Evolutionary conservation across 768 basidiomycete species (phyloP).

Genomic region (Phlebiopsis flavidoalba): DNA sequence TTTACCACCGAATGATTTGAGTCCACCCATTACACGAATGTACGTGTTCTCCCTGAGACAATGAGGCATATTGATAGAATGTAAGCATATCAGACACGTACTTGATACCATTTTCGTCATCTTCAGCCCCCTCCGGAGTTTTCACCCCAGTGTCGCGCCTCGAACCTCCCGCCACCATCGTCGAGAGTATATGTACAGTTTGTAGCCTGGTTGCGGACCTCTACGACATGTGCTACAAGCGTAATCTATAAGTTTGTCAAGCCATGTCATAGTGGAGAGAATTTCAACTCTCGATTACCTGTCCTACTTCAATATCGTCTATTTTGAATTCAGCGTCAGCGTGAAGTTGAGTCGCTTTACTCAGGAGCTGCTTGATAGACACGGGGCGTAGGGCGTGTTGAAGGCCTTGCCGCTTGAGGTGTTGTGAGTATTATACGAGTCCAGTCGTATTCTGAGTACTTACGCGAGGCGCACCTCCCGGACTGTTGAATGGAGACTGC

Average conservation of each 20-base stretch:
- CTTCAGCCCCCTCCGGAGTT: slow-evolving; percentile 49
- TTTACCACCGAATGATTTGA: slow-evolving; percentile 81
- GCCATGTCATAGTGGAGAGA: neutral
- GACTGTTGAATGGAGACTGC: slow-evolving; percentile 59
- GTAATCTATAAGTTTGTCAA: slow-evolving; percentile 45
- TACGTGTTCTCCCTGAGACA: slow-evolving; percentile 62
- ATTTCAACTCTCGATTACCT: slow-evolving; percentile 39
- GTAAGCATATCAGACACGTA: slow-evolving; percentile 19
- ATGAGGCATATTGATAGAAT: neutral
- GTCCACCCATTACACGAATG: slow-evolving; percentile 73
- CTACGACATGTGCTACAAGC: slow-evolving; percentile 68
- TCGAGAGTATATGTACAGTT: slow-evolving; percentile 77
- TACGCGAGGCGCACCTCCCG: slow-evolving; percentile 39
- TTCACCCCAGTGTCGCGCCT: slow-evolving; percentile 83
- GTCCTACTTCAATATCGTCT: slow-evolving; percentile 75
- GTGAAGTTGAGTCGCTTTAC: slow-evolving; percentile 79
- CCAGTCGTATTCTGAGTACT: neutral
- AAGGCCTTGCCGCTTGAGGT: slow-evolving; percentile 30
- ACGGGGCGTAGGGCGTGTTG: slow-evolving; percentile 62
- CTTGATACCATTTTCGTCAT: slow-evolving; percentile 49
- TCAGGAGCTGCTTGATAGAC: slow-evolving; percentile 68
- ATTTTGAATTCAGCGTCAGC: slow-evolving; percentile 86
- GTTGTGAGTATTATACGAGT: neutral
- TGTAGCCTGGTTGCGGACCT: slow-evolving; percentile 66
- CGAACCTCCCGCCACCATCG: slow-evolving; percentile 79